These are phyloP conservation scores for Tinospora cordifolia DNA, from an alignment of 164 flowering plant species.

Conservation along the genomic window DNA sequence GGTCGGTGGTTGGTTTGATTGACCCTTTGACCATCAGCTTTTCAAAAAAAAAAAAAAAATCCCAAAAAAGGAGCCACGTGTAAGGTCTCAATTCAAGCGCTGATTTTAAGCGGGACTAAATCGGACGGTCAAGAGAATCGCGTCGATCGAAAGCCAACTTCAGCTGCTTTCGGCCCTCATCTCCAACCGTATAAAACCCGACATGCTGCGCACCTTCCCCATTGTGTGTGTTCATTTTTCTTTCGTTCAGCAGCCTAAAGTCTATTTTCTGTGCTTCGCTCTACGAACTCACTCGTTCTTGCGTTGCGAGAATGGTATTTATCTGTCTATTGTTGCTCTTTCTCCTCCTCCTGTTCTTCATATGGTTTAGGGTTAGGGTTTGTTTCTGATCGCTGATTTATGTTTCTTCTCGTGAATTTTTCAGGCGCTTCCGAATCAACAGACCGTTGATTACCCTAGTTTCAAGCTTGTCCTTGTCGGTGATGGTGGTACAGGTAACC, in stretches of 20 bases:
- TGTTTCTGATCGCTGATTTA: neutral
- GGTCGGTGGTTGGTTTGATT: neutral
- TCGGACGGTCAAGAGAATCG: conserved; percentile 6
- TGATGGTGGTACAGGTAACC: conserved; percentile 23
- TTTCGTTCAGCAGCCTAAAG: too few species aligned
- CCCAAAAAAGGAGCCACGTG: neutral
- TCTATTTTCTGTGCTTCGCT: too few species aligned
- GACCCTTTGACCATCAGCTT: neutral
- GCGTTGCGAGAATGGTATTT: neutral
- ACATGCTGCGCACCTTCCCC: neutral
- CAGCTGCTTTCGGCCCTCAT: neutral
- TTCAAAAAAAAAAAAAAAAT: neutral
- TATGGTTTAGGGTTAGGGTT: conserved; percentile 2
- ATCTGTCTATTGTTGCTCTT: neutral
- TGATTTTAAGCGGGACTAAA: conserved; percentile 10
- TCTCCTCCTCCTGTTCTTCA: neutral
- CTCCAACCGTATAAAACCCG: neutral
- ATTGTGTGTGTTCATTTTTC: neutral
- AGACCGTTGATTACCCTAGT: conserved; percentile 29
- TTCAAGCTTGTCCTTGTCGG: conserved; percentile 27
- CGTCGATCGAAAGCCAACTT: conserved; percentile 1
- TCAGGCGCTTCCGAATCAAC: conserved; percentile 36
- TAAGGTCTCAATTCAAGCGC: conserved; percentile 6
- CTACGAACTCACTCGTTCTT: neutral
- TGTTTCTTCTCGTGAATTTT: neutral